These are phyloP conservation scores for Gremmenia infestans DNA, from an alignment of 2,329 filamentous ascomycete species.

Conservation along the genomic window DNA sequence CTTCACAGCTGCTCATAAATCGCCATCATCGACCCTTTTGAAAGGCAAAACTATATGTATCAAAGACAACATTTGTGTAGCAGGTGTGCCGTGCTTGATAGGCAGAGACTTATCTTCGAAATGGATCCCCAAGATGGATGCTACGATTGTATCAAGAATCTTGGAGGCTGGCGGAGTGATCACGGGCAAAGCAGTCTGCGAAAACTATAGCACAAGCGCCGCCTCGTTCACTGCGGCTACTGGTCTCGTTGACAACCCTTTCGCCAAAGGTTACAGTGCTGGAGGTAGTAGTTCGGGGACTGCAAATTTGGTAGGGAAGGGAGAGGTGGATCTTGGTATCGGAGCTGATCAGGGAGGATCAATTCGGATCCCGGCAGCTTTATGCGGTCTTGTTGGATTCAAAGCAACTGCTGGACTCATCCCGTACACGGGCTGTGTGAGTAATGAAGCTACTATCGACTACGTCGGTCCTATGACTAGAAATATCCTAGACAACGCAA, in stretches of 20 bases:
- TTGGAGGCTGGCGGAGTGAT: slow-evolving; percentile 47
- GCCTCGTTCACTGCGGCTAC: slow-evolving; percentile 43
- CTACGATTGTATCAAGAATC: slow-evolving; percentile 46
- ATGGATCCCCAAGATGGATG: slow-evolving; percentile 49
- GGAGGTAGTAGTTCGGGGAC: slow-evolving; percentile 47
- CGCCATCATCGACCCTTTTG: slow-evolving; percentile 22
- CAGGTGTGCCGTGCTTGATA: slow-evolving; percentile 47
- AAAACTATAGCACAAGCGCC: slow-evolving; percentile 48
- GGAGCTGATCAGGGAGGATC: slow-evolving; percentile 47
- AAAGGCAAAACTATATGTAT: slow-evolving; percentile 44
- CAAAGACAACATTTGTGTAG: slow-evolving; percentile 52
- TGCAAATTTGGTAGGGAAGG: slow-evolving; percentile 41
- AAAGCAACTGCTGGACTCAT: slow-evolving; percentile 22
- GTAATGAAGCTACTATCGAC: slow-evolving; percentile 47
- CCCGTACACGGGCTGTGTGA: slow-evolving; percentile 35
- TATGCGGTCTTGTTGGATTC: slow-evolving; percentile 22
- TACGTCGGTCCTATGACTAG: slow-evolving; percentile 43
- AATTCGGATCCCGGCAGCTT: slow-evolving; percentile 67
- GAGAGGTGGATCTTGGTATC: slow-evolving; percentile 48
- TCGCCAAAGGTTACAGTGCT: slow-evolving; percentile 40
- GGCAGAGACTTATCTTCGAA: slow-evolving; percentile 45
- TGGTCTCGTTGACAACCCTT: slow-evolving; percentile 43
- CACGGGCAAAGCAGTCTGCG: slow-evolving; percentile 47
- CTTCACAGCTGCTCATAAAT: slow-evolving; percentile 14
- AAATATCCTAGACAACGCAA: slow-evolving; percentile 37